These are phyloP conservation scores for Pichia heedii DNA, from an alignment of 805 yeast species.

Conservation along the genomic window DNA sequence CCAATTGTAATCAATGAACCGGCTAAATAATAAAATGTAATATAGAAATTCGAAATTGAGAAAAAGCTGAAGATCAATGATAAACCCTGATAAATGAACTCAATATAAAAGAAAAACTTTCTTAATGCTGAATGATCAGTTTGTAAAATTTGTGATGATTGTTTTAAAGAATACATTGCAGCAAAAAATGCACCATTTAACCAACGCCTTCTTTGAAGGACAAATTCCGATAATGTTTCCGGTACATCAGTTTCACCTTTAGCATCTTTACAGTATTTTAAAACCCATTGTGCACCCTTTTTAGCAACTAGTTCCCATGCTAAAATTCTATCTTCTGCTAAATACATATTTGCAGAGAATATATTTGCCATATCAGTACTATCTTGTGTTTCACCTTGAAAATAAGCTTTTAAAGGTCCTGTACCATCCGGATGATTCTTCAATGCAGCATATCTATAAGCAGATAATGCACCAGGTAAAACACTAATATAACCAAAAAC, in stretches of 20 bases:
- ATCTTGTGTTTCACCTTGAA: slow-evolving; percentile 63
- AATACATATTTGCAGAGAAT: slow-evolving; percentile 92
- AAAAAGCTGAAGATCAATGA: slow-evolving; percentile 83
- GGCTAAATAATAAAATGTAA: slow-evolving; percentile 87
- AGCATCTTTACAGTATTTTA: slow-evolving; percentile 86
- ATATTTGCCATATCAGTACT: slow-evolving; percentile 48
- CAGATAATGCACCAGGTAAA: slow-evolving; percentile 92
- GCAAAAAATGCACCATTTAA: slow-evolving; percentile 97
- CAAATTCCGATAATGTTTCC: slow-evolving; percentile 86
- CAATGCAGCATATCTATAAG: slow-evolving; percentile 84
- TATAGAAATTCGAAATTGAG: slow-evolving; percentile 82
- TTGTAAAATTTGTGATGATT: slow-evolving; percentile 80
- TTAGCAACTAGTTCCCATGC: slow-evolving; percentile 96
- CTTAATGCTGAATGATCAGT: slow-evolving; percentile 79
- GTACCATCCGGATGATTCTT: slow-evolving; percentile 81
- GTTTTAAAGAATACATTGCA: slow-evolving; percentile 79
- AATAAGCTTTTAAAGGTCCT: slow-evolving; percentile 84
- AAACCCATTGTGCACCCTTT: slow-evolving; percentile 71
- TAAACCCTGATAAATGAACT: slow-evolving; percentile 80
- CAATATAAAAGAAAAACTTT: slow-evolving; percentile 74
- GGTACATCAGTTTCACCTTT: slow-evolving; percentile 97
- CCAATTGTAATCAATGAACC: slow-evolving; percentile 67
- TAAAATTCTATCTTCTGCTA: slow-evolving; percentile 92
- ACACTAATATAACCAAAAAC: slow-evolving; percentile 89
- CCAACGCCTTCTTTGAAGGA: slow-evolving; percentile 97